Evolutionary conservation across 768 basidiomycete genomes (phyloP), one percentile per base, ranked within the genome.

Genomic region (Boletus pseudopeckii): DNA sequence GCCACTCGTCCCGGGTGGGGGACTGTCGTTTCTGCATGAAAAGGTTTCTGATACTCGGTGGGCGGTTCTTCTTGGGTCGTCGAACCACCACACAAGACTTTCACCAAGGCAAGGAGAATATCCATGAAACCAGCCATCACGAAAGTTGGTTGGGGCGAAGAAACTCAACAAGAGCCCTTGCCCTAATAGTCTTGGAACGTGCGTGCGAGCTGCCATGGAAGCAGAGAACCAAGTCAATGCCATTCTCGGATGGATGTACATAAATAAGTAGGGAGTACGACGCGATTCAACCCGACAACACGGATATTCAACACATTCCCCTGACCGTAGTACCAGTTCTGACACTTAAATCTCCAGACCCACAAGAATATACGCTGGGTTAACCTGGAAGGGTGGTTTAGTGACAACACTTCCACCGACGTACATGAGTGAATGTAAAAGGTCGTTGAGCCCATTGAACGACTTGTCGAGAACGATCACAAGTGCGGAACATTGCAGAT

Each of bases 401-500:
- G 90, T 89, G 48, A 95, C 85, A 49, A 95, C 86, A 46, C 80
- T 82, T 51, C 90, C 92, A 57, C 92, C 92, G 48, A 94, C 89
- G 71, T 95, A 95, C 89, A 95, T 90, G 57, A 95, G 78, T 46
- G 92, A 88, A 66, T 95, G 93, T 36, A 95, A 75, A 52, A 93
- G 75, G 63, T 84, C 82, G 60, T 86, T 81, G 50, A 94, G 77
- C 50, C 79, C 80, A 17, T 83, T 80, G 39, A 84, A 87, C 0
- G 84, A 77, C 61, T 86, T 82, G 69, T 91, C 88, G 51, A 95
- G 75, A 36, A 80, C 86, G 59, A 95, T 91, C 55, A 93, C 80
- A 40, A 95, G 79, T 17, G 86, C 84, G 39, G 80, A 80, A 70
- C 91, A 92, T 61, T 79, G 79, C 40, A 95, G 77, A 52, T 80